phyloP scores from a whole-genome alignment of 2,329 filamentous ascomycete genomes.

The Cladophialophora yegresii region DNA sequence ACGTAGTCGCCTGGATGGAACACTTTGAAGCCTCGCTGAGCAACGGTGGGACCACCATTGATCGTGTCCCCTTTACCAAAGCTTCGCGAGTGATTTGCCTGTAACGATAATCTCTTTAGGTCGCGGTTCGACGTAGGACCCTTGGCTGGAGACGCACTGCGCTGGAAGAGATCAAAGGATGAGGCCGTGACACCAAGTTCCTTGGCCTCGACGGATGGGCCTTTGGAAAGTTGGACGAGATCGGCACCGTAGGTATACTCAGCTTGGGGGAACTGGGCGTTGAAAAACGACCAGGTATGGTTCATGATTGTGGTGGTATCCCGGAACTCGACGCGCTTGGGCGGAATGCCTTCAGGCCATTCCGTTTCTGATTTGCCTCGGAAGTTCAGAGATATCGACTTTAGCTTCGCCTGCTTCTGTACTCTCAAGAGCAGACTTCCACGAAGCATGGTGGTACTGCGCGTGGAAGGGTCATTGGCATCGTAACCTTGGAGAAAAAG shows the following conservation, averaged over 20 bases:
- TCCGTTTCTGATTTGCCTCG: slow-evolving; percentile 83
- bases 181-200: slow-evolving; percentile 42
- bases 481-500: slow-evolving; percentile 54
- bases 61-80: slow-evolving; percentile 77
- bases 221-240: slow-evolving; percentile 59
- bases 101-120: slow-evolving; percentile 70
- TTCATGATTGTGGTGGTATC: slow-evolving; percentile 85
- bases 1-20: slow-evolving; percentile 75
- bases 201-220: slow-evolving; percentile 39
- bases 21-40: slow-evolving; percentile 79
- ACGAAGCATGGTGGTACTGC: slow-evolving; percentile 77
- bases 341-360: slow-evolving; percentile 95
- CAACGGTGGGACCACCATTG: slow-evolving; percentile 56
- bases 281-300: slow-evolving; percentile 90
- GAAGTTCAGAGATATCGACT: slow-evolving; percentile 84
- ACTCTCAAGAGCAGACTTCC: slow-evolving; percentile 80
- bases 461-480: slow-evolving; percentile 54
- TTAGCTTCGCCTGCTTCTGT: slow-evolving; percentile 88
- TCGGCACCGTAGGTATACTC: slow-evolving; percentile 65
- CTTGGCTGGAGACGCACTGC: slow-evolving; percentile 45
- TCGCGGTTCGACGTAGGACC: slow-evolving; percentile 52
- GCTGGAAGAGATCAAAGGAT: slow-evolving; percentile 48
- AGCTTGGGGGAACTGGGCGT: slow-evolving; percentile 62
- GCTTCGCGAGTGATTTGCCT: slow-evolving; percentile 79
- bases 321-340: slow-evolving; percentile 76